Evolutionary conservation across 2,329 filamentous ascomycete species (phyloP).

Genomic region (Fusarium ambrosium): DNA sequence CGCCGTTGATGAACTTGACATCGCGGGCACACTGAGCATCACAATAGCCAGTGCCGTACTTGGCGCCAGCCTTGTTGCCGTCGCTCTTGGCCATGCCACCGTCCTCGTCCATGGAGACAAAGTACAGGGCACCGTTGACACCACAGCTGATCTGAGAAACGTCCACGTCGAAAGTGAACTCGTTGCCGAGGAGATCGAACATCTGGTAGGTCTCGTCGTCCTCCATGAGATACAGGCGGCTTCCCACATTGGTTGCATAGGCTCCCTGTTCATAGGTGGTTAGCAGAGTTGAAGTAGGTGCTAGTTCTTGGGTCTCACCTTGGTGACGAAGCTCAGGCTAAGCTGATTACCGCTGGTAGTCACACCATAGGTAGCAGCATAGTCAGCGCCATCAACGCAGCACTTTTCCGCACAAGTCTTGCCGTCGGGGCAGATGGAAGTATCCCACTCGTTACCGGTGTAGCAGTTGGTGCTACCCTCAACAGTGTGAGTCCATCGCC

Average conservation of each 20-base stretch:
- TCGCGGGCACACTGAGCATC: slow-evolving; percentile 65
- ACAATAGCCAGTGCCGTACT: slow-evolving; percentile 70
- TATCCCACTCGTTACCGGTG: slow-evolving; percentile 64
- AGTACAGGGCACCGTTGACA: slow-evolving; percentile 78
- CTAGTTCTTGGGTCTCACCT: slow-evolving; percentile 41
- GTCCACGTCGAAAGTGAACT: slow-evolving; percentile 80
- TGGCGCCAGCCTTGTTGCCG: slow-evolving; percentile 66
- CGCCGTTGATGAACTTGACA: slow-evolving; percentile 69
- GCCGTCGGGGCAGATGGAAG: slow-evolving; percentile 54
- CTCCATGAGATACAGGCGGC: slow-evolving; percentile 74
- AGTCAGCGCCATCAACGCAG: slow-evolving; percentile 67
- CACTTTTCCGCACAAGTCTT: slow-evolving; percentile 61
- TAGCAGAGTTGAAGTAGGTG: too few relatives aligned
- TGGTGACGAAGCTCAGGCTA: slow-evolving; percentile 68
- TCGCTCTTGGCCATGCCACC: slow-evolving; percentile 65
- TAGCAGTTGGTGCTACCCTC: slow-evolving; percentile 67
- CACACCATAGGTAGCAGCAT: slow-evolving; percentile 65
- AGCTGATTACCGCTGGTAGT: slow-evolving; percentile 64
- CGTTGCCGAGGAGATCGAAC: slow-evolving; percentile 73
- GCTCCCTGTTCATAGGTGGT: slow-evolving; percentile 31
- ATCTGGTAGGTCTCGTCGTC: slow-evolving; percentile 72
- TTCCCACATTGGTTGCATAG: slow-evolving; percentile 61
- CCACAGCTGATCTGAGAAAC: slow-evolving; percentile 76
- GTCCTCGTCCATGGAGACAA: slow-evolving; percentile 71
- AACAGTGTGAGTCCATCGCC: slow-evolving; percentile 69